Percentiles rank a stretch among this genome's conserved stretches.
phyloP scores from a whole-genome alignment of 2,329 filamentous ascomycete species.

The Aspergillus floridensis region DNA sequence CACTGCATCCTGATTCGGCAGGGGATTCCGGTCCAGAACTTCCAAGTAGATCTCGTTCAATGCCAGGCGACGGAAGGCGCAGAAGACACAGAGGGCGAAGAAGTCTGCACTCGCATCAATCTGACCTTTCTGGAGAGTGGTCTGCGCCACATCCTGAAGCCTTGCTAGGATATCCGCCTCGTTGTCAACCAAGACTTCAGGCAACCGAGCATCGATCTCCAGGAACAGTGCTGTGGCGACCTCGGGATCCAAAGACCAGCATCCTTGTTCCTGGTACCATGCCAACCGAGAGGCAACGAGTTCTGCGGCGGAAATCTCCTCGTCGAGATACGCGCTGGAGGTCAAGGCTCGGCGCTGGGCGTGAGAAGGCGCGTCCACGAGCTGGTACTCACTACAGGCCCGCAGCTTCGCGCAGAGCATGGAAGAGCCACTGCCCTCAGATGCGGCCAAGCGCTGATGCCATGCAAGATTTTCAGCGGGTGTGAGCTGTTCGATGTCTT shows the following conservation, averaged over 20 bases:
- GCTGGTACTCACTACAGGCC: slow-evolving; percentile 20
- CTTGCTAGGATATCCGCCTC: slow-evolving; percentile 32
- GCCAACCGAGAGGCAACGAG: slow-evolving; percentile 38
- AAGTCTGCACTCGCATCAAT: slow-evolving; percentile 52
- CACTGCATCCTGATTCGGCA: slow-evolving; percentile 59
- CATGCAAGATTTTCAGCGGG: slow-evolving; percentile 31
- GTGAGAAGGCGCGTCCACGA: slow-evolving; percentile 34
- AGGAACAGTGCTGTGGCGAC: slow-evolving; percentile 33
- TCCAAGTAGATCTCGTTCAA: slow-evolving; percentile 63
- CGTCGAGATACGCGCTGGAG: slow-evolving; percentile 41
- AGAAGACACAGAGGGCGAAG: slow-evolving; percentile 57
- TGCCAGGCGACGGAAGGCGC: slow-evolving; percentile 53
- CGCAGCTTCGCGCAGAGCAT: slow-evolving; percentile 15
- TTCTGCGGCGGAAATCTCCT: slow-evolving; percentile 34
- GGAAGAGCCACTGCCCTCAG: slow-evolving; percentile 5
- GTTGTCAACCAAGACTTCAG: slow-evolving; percentile 23
- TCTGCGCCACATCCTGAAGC: slow-evolving; percentile 36
- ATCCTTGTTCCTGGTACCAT: slow-evolving; percentile 43
- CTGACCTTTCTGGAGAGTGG: slow-evolving; percentile 26
- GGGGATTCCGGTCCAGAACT: slow-evolving; percentile 59
- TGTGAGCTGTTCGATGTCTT: slow-evolving; percentile 37
- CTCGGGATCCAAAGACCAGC: slow-evolving; percentile 28
- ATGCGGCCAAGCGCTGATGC: slow-evolving; percentile 10
- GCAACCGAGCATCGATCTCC: slow-evolving; percentile 31
- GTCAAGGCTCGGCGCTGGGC: slow-evolving; percentile 38